A percentile compares a stretch with the other conserved stretches of the same genome.
Conservation (phyloP, 257 asterid genomes). For the Gardenia jasminoides region DNA sequence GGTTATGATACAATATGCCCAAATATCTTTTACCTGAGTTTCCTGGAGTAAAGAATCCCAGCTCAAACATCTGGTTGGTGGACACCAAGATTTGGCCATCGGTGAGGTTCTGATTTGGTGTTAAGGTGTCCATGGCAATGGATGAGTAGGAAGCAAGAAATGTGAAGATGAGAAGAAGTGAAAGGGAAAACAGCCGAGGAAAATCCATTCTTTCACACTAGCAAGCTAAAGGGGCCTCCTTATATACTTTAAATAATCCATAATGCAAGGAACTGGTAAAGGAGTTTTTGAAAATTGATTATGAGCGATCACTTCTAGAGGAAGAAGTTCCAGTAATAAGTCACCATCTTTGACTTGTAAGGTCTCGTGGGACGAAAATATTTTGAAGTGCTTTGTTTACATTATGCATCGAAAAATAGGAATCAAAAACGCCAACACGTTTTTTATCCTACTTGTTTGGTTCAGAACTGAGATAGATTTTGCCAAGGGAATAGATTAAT, state of each 20-base stretch:
- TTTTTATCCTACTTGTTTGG: too few species aligned
- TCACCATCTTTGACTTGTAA: background rate
- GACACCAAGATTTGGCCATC: conserved; percentile 25
- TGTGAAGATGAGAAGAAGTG: background rate
- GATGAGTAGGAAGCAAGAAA: background rate
- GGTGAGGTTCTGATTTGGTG: conserved; percentile 21
- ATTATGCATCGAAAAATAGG: too few species aligned
- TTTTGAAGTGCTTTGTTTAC: too few species aligned
- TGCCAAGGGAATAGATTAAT: too few species aligned
- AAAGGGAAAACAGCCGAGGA: background rate
- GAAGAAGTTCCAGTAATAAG: background rate
- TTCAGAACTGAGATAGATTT: too few species aligned
- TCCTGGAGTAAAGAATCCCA: conserved; percentile 29
- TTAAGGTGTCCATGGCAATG: conserved; percentile 23
- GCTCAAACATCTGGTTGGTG: conserved; percentile 23
- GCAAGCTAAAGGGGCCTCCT: background rate
- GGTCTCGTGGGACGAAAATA: background rate
- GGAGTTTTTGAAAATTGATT: too few species aligned
- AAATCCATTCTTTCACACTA: background rate
- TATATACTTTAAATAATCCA: background rate
- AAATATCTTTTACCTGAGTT: conserved; percentile 26
- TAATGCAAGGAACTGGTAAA: background rate
- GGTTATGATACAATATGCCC: conserved; percentile 46
- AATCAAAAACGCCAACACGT: too few species aligned
- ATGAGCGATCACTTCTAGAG: background rate